Conservation (phyloP, 352 stramenopile species). For the Phytophthora citrophthora region DNA sequence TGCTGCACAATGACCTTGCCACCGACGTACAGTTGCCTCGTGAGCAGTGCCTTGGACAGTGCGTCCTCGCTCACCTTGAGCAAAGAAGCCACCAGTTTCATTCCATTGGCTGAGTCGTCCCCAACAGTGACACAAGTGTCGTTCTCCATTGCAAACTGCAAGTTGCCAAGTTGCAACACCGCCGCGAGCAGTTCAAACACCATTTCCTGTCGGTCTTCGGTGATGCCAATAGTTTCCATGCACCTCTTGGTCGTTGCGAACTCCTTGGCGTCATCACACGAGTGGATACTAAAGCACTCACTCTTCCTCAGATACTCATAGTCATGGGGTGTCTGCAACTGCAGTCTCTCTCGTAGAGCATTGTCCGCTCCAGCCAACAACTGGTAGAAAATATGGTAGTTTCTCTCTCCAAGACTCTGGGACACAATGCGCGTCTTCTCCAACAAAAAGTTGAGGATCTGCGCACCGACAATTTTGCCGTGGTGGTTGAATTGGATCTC, state of each 20-base stretch:
- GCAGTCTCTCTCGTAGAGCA: constrained; percentile 64
- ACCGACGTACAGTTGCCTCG: constrained; percentile 86
- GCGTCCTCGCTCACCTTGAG: constrained; percentile 81
- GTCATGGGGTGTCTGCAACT: constrained; percentile 76
- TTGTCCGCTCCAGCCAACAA: constrained; percentile 82
- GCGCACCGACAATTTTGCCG: constrained; percentile 89
- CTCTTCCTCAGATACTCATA: constrained; percentile 91
- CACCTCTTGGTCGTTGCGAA: constrained; percentile 86
- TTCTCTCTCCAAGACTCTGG: constrained; percentile 92
- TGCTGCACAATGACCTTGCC: constrained; percentile 92
- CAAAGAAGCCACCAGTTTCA: constrained; percentile 75
- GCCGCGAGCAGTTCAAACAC: constrained; percentile 90
- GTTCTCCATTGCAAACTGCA: constrained; percentile 87
- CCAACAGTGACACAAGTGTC: constrained; percentile 71
- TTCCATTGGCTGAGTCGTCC: constrained; percentile 47
- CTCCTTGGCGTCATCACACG: constrained; percentile 79
- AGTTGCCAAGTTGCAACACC: constrained; percentile 88
- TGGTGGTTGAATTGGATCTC: constrained; percentile 96
- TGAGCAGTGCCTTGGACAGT: constrained; percentile 77
- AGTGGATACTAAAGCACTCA: constrained; percentile 84
- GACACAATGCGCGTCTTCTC: constrained; percentile 93
- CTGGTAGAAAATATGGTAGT: constrained; percentile 99
- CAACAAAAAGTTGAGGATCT: constrained; percentile 92
- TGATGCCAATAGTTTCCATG: constrained; percentile 91
- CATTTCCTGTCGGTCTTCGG: constrained; percentile 71